Base-by-base conservation (phyloP, 2,329 filamentous ascomycete species). In the Diaporthe destruens region DNA sequence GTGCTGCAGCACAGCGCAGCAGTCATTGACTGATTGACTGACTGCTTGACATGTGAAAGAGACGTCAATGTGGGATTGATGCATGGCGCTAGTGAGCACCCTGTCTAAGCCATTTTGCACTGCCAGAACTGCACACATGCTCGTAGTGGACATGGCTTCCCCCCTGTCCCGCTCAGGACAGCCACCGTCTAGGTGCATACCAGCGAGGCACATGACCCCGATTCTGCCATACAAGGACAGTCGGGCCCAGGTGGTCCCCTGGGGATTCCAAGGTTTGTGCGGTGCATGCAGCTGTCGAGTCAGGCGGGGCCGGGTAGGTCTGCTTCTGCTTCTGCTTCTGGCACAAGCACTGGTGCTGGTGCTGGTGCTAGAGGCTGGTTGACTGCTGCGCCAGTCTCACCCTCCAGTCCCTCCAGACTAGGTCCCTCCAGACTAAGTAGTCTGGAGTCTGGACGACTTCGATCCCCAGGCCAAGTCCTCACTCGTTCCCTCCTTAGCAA, bases 201-300 rank as follows among this genome's bases (percentile, higher is more conserved):
- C 25, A 6, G 29, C 11, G 18, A 11, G 11, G 11, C 59, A 65
- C 42, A 65, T 65, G 59, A 65, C 59, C 59, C 59, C 59, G 59
- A 18, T 65, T 51, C 8, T 20, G 57, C 57, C 57, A 61, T 61
- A 61, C n/a, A 16, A 14, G 56, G 56, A 12, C 23, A 29, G 56
- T 20, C 34, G 55, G 55, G 34, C n/a, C 34, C n/a, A n/a, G n/a
- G n/a, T n/a, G 59, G 44, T n/a, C 20, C 44, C 36, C 61, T 29
- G 32, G 47, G 47, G 23, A 1, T 53, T 20, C 61, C 61, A 65
- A 65, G 59, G 59, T 65, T 49, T 65, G n/a, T 12, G 3, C 36
- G 61, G 61, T 65, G 61, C 61, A 65, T 65, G 61, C 61, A 65
- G 44, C 61, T 51, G 53, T 53, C 61, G 61, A 66, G 61, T 66